Evolutionary conservation across 768 basidiomycete species (phyloP), one percentile per base, ranked within the genome.

Genomic region (Pluteus cervinus): DNA sequence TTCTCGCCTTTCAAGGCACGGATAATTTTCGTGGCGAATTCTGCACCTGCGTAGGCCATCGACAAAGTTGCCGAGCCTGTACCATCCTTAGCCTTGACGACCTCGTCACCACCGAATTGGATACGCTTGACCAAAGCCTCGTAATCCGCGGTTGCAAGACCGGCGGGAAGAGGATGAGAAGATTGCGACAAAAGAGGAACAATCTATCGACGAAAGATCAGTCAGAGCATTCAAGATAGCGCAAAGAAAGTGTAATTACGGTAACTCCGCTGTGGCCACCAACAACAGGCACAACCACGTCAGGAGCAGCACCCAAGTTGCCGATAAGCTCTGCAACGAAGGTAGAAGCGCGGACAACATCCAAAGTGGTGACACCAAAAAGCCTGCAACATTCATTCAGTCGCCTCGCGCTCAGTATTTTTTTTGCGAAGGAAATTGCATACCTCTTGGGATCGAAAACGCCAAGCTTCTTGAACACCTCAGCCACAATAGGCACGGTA

Each of bases 351-450:
- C 96, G 92, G 56, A 98, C 88, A 47, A 94, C 92, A 57, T 99
- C 96, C 44, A 98, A 74, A 26, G 96, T 98, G 35, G 94, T 98
- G 36, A 98, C 92, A 74, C 96, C 94, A 57, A 97, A 98, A 43
- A 99, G 60, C 47, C 94, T 96, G 37, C 7, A 15, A 15, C 29
- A 14, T 25, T 35, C 31, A 18, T 24, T 23, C 15, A 33, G 35
- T 21, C 33, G 3, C 26, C 14, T 16, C 18, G 36, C 16, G 20
- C 21, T n/a, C 15, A 29, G n/a, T n/a, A n/a, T n/a, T n/a, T n/a
- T n/a, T n/a, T 37, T 47, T 18, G 15, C n/a, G 18, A 28, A 25
- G 14, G 14, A 30, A 26, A 25, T 15, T 36, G 48, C 67, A 26
- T 57, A 91, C 93, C 78, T 77, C 71, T 86, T 96, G 46, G 91